Conservation (phyloP, 495 filamentous ascomycete species). For the Podospora appendiculata region DNA sequence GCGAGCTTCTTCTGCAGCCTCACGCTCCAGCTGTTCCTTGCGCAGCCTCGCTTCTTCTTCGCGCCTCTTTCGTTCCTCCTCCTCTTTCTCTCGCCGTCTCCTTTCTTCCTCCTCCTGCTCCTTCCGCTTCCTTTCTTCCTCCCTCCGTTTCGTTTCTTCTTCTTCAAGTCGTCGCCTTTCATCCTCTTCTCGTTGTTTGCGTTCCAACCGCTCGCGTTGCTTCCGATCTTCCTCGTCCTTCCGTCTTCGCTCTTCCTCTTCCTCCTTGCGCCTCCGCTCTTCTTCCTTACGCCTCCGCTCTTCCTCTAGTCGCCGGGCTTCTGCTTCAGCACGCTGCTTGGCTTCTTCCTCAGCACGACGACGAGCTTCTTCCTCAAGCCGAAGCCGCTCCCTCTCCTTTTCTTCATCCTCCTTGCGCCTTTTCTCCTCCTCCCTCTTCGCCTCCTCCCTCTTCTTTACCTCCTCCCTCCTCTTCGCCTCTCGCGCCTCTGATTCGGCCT, state of each 20-base stretch:
- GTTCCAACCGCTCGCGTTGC: slow-evolving; percentile 15
- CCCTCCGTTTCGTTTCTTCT: slow-evolving; percentile 19
- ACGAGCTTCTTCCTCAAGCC: slow-evolving; percentile 11
- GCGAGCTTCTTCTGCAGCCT: slow-evolving; percentile 37
- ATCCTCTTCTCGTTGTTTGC: slow-evolving; percentile 15
- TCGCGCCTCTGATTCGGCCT: slow-evolving; percentile 19
- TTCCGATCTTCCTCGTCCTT: slow-evolving; percentile 40
- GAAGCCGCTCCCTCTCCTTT: slow-evolving; percentile 12
- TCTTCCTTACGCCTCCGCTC: slow-evolving; percentile 42
- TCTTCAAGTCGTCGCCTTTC: slow-evolving; percentile 26
- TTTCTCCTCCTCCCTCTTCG: slow-evolving; percentile 17
- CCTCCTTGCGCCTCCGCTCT: slow-evolving; percentile 30
- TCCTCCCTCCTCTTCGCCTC: slow-evolving; percentile 20
- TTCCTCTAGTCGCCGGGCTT: slow-evolving; percentile 39
- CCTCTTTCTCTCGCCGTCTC: slow-evolving; percentile 17
- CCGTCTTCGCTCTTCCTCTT: slow-evolving; percentile 34
- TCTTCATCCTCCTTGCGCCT: slow-evolving; percentile 8
- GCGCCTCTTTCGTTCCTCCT: slow-evolving; percentile 24
- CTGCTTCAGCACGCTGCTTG: slow-evolving; percentile 20
- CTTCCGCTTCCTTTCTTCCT: slow-evolving; percentile 32
- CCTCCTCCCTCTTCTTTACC: slow-evolving; percentile 7
- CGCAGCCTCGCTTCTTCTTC: slow-evolving; percentile 37
- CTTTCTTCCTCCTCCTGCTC: slow-evolving; percentile 43
- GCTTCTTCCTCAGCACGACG: slow-evolving; percentile 12
- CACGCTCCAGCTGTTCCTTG: slow-evolving; percentile 29